These are phyloP conservation scores for Ganoderma boninense DNA, from an alignment of 1,284 basidiomycete species.

Conservation along the genomic window DNA sequence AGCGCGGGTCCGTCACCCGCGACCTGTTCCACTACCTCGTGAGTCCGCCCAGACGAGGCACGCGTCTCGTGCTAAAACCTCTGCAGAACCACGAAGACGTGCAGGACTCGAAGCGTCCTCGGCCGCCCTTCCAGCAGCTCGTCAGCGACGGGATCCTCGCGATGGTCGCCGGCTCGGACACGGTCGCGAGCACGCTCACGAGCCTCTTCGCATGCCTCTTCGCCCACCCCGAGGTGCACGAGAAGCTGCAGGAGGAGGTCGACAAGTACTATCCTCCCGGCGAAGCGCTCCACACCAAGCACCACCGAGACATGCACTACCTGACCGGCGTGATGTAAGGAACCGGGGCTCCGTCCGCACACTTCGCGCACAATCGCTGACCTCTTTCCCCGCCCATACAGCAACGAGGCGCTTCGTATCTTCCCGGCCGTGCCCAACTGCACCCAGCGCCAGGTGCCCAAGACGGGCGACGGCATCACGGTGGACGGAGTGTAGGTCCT, in stretches of 20 bases:
- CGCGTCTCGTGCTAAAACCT: background rate
- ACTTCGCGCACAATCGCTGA: background rate
- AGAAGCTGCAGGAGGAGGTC: slow-evolving; percentile 37
- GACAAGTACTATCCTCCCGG: slow-evolving; percentile 39
- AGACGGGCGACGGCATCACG: slow-evolving; percentile 32
- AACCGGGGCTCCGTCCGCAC: background rate
- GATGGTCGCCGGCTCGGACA: slow-evolving; percentile 44
- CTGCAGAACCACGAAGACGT: slow-evolving; percentile 34
- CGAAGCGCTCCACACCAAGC: slow-evolving; percentile 36
- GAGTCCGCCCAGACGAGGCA: background rate
- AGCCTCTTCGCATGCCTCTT: slow-evolving; percentile 36
- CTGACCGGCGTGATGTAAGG: slow-evolving; percentile 44
- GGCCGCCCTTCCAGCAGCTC: slow-evolving; percentile 22
- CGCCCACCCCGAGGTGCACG: slow-evolving; percentile 31
- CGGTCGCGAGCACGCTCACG: slow-evolving; percentile 35
- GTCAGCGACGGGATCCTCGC: slow-evolving; percentile 31
- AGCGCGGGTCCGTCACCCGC: background rate
- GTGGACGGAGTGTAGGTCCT: slow-evolving; percentile 39
- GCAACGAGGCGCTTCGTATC: slow-evolving; percentile 66
- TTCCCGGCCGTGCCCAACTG: slow-evolving; percentile 61
- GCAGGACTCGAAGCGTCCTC: slow-evolving; percentile 18
- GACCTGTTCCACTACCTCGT: slow-evolving; percentile 3
- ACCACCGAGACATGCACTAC: slow-evolving; percentile 40
- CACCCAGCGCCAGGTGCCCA: slow-evolving; percentile 53
- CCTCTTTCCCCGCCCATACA: slow-evolving; percentile 34